Base-by-base conservation (phyloP, 2,329 filamentous ascomycete species). In the Beauveria medogensis region DNA sequence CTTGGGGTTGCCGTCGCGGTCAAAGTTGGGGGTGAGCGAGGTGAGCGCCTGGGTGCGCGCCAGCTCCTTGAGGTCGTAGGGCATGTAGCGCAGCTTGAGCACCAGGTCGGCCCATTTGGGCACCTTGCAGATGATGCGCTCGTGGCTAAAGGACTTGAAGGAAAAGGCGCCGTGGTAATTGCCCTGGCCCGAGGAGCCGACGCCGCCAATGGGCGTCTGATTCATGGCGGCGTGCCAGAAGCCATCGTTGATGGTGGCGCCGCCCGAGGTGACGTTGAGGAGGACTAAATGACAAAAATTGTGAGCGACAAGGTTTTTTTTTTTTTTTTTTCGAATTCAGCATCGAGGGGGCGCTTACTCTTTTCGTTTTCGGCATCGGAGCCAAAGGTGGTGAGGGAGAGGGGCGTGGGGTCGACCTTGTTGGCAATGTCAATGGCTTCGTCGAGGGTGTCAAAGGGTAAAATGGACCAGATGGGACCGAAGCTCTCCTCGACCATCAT, bases 401-500 rank as follows among this genome's bases (percentile, higher is more conserved):
- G 79, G 0, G 94, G 92, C 0, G 92, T 97, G 56, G 86, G 82
- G 73, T 96, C 87, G 54, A 97, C 83, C 59, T 83, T 77, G 73
- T 95, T 93, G 64, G 91, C 91, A 65, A 92, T 84, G 44, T 80
- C 81, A 71, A 97, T 92, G 55, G 92, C 93, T 69, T 95, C 85
- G 65, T 96, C 90, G n/a, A 97, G 79, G 67, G 85, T 82, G 65
- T 91, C 83, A 60, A 91, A 88, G 0, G 91, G 82, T 59, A 96
- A 77, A 64, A 97, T 85, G 64, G 90, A 87, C 66, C 96, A 91
- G 63, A 96, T 81, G n/a, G 94, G 94, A 7, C 93, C 94, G 71
- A 99, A 99, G 48, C 87, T 91, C 77, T 99, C 94, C 64, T 96
- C 85, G 26, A 78, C 77, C 69, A 97, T 82, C 74, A 97, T 84